These are phyloP conservation scores for Eragrostis tef DNA, from an alignment of 202 grass and related monocot species.

Conservation along the genomic window DNA sequence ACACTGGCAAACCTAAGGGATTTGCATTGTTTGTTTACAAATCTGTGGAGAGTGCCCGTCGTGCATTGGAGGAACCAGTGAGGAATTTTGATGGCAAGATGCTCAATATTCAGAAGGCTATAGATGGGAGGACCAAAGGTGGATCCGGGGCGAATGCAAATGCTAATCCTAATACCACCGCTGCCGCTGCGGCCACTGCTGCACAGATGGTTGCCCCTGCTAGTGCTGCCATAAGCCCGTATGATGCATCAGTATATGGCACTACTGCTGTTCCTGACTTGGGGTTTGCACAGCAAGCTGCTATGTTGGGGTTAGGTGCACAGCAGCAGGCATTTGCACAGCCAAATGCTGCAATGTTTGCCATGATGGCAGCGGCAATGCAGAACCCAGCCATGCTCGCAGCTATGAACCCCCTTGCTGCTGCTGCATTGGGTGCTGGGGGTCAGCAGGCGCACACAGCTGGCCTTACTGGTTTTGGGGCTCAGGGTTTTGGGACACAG, in stretches of 20 bases:
- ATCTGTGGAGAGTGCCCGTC: conserved; percentile 66
- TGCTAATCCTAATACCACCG: conserved; percentile 43
- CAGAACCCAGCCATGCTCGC: conserved; percentile 93
- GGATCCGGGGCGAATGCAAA: conserved; percentile 41
- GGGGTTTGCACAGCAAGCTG: conserved; percentile 78
- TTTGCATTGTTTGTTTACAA: conserved; percentile 97
- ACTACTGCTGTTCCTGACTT: conserved; percentile 59
- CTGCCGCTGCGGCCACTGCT: conserved; percentile 28
- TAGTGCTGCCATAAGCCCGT: conserved; percentile 46
- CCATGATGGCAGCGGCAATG: conserved; percentile 87
- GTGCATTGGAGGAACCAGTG: conserved; percentile 78
- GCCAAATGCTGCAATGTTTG: conserved; percentile 85
- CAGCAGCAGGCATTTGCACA: conserved; percentile 68
- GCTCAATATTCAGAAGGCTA: conserved; percentile 84
- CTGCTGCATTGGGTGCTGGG: conserved; percentile 71
- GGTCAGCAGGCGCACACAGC: conserved; percentile 53
- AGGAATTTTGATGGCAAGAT: conserved; percentile 89
- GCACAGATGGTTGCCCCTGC: conserved; percentile 45
- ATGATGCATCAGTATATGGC: conserved; percentile 63
- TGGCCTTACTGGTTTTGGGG: conserved; percentile 62
- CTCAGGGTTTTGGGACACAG: conserved; percentile 59
- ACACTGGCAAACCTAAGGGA: conserved; percentile 87
- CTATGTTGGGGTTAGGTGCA: conserved; percentile 69
- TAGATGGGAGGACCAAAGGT: conserved; percentile 68
- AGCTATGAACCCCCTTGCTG: conserved; percentile 83